Conservation (phyloP, 2,329 filamentous ascomycete species). For the Lecanoromycetidae sp. region DNA sequence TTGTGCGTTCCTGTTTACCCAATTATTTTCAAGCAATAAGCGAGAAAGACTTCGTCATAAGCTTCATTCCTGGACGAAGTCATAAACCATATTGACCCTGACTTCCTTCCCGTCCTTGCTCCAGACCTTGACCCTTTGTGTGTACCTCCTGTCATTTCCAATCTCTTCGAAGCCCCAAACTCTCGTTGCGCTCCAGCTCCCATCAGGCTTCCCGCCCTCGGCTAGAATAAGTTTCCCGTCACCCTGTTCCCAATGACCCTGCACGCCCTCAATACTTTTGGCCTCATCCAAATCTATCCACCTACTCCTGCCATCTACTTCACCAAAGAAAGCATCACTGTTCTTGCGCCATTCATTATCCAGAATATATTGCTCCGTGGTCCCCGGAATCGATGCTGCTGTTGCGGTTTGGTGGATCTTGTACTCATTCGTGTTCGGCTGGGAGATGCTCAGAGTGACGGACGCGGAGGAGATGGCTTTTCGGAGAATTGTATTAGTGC, state of each 20-base stretch:
- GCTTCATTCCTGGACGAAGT: conserved; percentile 10
- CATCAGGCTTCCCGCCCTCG: conserved; percentile 11
- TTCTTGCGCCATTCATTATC: conserved; percentile 16
- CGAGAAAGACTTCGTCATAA: too few species aligned
- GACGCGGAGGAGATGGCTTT: conserved; percentile 59
- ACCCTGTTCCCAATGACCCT: conserved; percentile 8
- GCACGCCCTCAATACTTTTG: background rate
- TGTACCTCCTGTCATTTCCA: conserved; percentile 9
- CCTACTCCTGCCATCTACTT: conserved; percentile 14
- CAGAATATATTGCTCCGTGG: conserved; percentile 17
- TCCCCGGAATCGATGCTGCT: conserved; percentile 17
- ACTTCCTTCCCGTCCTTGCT: conserved; percentile 14
- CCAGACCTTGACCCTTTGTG: conserved; percentile 14
- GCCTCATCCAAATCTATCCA: conserved; percentile 11
- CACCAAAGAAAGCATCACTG: conserved; percentile 17
- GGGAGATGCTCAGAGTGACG: conserved; percentile 51
- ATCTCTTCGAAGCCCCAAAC: conserved; percentile 16
- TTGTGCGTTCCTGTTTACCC: background rate
- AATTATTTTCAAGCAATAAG: too few species aligned
- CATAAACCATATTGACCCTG: conserved; percentile 19
- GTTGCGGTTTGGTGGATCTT: conserved; percentile 17
- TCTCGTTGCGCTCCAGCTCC: conserved; percentile 6
- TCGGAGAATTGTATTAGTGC: conserved; percentile 58
- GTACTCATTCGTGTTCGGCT: conserved; percentile 30
- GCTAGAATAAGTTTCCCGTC: conserved; percentile 14